A percentile compares a stretch with the other conserved stretches of the same genome.
Evolutionary conservation across 805 yeast genomes (phyloP).

Genomic region (Metschnikowia similis): DNA sequence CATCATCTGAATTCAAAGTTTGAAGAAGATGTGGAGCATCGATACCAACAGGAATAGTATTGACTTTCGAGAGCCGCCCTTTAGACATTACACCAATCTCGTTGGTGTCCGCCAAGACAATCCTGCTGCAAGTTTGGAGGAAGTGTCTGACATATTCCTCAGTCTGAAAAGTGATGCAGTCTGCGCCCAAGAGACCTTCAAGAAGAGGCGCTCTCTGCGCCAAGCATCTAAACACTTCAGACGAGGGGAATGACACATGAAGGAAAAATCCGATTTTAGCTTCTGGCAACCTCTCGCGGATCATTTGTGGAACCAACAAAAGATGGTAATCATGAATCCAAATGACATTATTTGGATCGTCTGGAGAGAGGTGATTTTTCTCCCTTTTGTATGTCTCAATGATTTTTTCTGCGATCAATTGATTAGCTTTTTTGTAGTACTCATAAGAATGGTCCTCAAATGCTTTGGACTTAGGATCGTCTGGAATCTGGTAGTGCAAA

Average conservation of each 20-base stretch:
- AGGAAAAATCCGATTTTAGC: conserved; percentile 90
- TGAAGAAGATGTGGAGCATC: conserved; percentile 57
- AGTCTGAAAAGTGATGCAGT: conserved; percentile 84
- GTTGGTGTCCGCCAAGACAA: conserved; percentile 78
- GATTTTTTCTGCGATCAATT: conserved; percentile 71
- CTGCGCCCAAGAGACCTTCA: conserved; percentile 84
- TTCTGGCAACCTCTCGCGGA: conserved; percentile 66
- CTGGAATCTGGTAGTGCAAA: conserved; percentile 88
- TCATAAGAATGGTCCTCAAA: conserved; percentile 96
- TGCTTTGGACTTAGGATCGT: conserved; percentile 87
- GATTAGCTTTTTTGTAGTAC: conserved; percentile 71
- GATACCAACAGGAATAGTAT: conserved; percentile 72
- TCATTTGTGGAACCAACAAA: conserved; percentile 79
- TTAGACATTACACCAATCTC: conserved; percentile 56
- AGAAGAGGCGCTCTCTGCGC: conserved; percentile 79
- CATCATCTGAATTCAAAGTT: conserved; percentile 45
- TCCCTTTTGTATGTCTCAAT: conserved; percentile 52
- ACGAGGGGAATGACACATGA: conserved; percentile 92
- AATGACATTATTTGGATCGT: conserved; percentile 55
- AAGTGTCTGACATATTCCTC: conserved; percentile 93
- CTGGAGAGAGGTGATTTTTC: conserved; percentile 43
- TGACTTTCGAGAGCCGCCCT: conserved; percentile 53
- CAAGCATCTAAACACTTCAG: conserved; percentile 90
- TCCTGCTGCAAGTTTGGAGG: conserved; percentile 80
- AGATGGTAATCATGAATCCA: conserved; percentile 97